A percentile compares a stretch with the other conserved stretches of the same genome.
These are phyloP conservation scores for Closterium sp. DNA, from an alignment of 139 green algal species.

Conservation along the genomic window DNA sequence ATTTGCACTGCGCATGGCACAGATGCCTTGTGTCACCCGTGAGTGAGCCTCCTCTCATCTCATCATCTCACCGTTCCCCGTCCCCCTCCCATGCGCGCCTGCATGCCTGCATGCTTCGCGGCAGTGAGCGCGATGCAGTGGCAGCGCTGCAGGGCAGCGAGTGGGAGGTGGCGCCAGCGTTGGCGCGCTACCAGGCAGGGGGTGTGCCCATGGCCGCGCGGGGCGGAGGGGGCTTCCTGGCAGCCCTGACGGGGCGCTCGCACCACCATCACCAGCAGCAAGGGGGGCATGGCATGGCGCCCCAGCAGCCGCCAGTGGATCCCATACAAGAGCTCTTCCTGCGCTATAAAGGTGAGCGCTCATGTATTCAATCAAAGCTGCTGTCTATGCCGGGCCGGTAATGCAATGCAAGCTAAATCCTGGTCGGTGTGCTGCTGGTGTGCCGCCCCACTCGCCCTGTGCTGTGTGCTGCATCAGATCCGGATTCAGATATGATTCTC, in stretches of 20 bases:
- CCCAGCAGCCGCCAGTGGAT: neutral
- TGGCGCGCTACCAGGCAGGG: conserved; percentile 14
- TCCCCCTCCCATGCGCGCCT: neutral
- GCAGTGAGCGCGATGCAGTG: conserved; percentile 53
- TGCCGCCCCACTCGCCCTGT: neutral
- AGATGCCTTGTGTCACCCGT: neutral
- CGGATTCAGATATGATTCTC: conserved; percentile 54
- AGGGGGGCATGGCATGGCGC: neutral
- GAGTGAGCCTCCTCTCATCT: too few relatives aligned
- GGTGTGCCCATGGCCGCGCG: neutral
- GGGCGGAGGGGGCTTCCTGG: neutral
- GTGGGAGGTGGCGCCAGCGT: conserved; percentile 56
- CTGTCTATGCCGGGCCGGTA: neutral
- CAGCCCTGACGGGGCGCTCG: neutral
- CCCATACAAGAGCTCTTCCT: conserved; percentile 46
- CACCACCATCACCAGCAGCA: neutral
- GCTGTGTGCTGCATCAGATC: conserved; percentile 20
- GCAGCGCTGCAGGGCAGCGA: conserved; percentile 40
- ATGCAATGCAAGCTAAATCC: neutral
- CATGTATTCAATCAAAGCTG: neutral
- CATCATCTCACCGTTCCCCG: neutral
- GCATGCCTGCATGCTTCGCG: neutral
- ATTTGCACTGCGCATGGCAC: neutral
- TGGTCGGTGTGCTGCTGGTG: neutral
- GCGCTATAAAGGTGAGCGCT: conserved; percentile 51